phyloP scores from a whole-genome alignment of 169 alveolate species.

The Cryptosporidium ryanae region DNA sequence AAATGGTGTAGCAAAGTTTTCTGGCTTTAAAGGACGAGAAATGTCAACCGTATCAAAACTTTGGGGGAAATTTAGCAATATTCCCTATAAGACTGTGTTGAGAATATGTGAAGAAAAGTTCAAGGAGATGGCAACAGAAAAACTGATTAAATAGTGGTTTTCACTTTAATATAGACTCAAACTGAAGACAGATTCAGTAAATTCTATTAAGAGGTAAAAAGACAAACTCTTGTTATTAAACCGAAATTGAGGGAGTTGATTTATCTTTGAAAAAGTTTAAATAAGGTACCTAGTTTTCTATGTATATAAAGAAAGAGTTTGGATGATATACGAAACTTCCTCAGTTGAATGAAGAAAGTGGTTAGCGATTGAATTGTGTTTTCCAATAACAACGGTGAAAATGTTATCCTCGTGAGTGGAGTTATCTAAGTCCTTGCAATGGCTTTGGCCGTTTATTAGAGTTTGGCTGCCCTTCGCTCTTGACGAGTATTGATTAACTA shows the following conservation, averaged over 20 bases:
- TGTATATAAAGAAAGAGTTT: constrained; percentile 41
- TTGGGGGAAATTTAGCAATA: constrained; percentile 45
- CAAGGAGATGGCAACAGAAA: constrained; percentile 10
- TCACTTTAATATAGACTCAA: no score
- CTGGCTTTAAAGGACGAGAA: background rate
- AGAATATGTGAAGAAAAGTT: constrained; percentile 30
- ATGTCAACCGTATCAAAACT: constrained; percentile 4
- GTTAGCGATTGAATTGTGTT: constrained; percentile 49
- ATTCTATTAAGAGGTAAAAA: no score
- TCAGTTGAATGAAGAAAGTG: constrained; percentile 45
- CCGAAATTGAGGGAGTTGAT: background rate
- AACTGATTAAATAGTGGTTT: background rate
- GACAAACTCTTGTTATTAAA: background rate
- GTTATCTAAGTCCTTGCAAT: background rate
- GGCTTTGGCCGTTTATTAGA: background rate
- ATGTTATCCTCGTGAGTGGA: background rate
- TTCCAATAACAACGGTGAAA: constrained; percentile 43
- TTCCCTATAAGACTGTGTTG: constrained; percentile 36
- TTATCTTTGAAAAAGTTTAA: background rate
- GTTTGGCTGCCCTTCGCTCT: background rate
- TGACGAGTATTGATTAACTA: constrained; percentile 18
- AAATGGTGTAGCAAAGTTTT: background rate
- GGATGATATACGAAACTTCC: constrained; percentile 44
- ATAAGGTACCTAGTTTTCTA: background rate
- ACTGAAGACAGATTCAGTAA: no score